Percentiles rank a stretch among this genome's conserved stretches.
phyloP scores from a whole-genome alignment of 805 yeast genomes.

The Kurtzmaniella cleridarum region DNA sequence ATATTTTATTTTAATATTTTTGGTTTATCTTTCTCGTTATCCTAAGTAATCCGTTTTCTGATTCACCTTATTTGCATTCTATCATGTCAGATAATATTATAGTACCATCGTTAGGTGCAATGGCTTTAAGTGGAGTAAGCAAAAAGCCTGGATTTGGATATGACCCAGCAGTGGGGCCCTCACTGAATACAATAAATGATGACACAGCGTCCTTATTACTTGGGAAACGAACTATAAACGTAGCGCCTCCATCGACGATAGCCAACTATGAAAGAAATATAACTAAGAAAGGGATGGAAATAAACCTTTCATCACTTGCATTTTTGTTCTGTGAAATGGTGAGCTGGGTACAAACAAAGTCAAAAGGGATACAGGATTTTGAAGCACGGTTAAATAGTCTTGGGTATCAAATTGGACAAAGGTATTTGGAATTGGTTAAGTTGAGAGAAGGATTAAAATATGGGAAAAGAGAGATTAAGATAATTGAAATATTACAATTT shows the following conservation, averaged over 20 bases:
- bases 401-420: conserved; percentile 75
- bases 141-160: conserved; percentile 36
- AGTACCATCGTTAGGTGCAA: conserved; percentile 24
- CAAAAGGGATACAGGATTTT: conserved; percentile 62
- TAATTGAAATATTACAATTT: conserved; percentile 66
- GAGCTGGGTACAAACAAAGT: conserved; percentile 54
- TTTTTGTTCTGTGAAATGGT: conserved; percentile 68
- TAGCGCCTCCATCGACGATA: conserved; percentile 30
- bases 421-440: conserved; percentile 63
- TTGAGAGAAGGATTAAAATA: conserved; percentile 57
- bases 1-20: no score
- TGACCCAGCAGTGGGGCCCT: conserved; percentile 38
- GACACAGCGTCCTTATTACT: conserved; percentile 33
- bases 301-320: conserved; percentile 61
- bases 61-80: neutral
- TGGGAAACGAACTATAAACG: conserved; percentile 23
- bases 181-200: conserved; percentile 31
- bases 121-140: conserved; percentile 12
- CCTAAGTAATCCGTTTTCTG: no score
- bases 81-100: conserved; percentile 22
- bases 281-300: conserved; percentile 60
- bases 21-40: no score
- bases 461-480: conserved; percentile 60
- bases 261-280: conserved; percentile 64
- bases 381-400: conserved; percentile 55